phyloP scores from a whole-genome alignment of 441 rosid genomes.

The Adansonia grandidieri region DNA sequence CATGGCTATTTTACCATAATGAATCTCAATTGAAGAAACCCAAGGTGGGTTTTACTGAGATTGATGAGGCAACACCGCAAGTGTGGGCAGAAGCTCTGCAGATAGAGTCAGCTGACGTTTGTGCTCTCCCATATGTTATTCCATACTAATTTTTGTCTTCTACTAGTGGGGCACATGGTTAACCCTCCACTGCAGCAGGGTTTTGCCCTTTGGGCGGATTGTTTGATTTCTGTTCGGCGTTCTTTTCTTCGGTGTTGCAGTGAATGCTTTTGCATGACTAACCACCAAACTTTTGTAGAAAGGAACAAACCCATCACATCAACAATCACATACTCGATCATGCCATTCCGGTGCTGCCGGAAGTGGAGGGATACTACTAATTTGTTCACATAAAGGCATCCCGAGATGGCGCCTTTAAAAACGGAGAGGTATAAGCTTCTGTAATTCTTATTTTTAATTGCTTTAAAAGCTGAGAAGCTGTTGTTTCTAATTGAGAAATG shows the following conservation, averaged over 20 bases:
- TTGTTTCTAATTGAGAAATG: constrained; percentile 39
- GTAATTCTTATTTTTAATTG: constrained; percentile 34
- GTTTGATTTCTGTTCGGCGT: constrained; percentile 13
- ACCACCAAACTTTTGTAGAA: constrained; percentile 9
- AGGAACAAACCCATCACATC: not conserved
- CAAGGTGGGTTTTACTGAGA: constrained; percentile 25
- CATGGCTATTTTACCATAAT: constrained; percentile 39
- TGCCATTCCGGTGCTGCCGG: not conserved
- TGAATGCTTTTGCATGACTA: constrained; percentile 11
- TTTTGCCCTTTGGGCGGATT: constrained; percentile 17
- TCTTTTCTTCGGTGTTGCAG: constrained; percentile 18
- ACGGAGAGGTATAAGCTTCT: constrained; percentile 33
- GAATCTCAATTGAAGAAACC: constrained; percentile 24
- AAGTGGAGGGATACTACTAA: constrained; percentile 27
- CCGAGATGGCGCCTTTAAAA: constrained; percentile 30
- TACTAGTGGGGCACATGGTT: constrained; percentile 22
- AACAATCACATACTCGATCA: not conserved
- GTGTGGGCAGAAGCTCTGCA: constrained; percentile 13
- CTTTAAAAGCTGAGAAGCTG: constrained; percentile 33
- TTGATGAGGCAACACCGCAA: constrained; percentile 34
- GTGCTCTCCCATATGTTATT: constrained; percentile 52
- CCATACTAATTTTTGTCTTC: constrained; percentile 41
- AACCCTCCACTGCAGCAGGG: constrained; percentile 27
- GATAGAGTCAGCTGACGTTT: constrained; percentile 8
- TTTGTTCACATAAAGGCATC: constrained; percentile 31